Evolutionary conservation across 73 alveolate species (phyloP).

Genomic region (Breviolum minutum): DNA sequence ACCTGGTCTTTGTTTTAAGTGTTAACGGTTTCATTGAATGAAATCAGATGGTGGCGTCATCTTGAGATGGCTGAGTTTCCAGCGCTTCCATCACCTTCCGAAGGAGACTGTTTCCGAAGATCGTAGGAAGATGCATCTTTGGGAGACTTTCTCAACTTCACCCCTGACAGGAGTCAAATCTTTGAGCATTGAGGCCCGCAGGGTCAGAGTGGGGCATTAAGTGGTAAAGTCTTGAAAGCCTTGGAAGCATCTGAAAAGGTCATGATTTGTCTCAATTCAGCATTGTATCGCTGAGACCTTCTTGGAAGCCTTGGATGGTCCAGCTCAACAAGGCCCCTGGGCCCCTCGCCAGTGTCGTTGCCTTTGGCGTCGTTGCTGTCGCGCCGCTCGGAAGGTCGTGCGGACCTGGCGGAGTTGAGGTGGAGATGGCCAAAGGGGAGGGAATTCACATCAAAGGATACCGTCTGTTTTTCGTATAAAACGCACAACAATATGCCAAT

Average conservation of each 20-base stretch:
- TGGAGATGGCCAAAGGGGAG: background rate
- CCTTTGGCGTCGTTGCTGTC: no score
- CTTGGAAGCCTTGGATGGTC: conserved; percentile 56
- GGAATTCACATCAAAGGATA: background rate
- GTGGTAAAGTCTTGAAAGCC: background rate
- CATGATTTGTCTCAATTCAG: background rate
- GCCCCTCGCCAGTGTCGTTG: no score
- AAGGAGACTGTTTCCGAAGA: background rate
- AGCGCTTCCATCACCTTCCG: conserved; percentile 63
- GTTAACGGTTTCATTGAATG: no score
- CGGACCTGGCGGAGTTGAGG: conserved; percentile 3
- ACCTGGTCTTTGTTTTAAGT: no score
- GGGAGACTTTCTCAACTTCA: background rate
- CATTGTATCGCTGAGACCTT: background rate
- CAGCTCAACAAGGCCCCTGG: conserved; percentile 22
- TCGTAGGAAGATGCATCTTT: no score
- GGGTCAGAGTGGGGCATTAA: background rate
- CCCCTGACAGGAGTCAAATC: background rate
- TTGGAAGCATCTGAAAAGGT: background rate
- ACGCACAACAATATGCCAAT: no score
- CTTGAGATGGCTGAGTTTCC: conserved; percentile 47
- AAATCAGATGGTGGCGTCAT: background rate
- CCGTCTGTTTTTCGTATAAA: no score
- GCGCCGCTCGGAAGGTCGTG: background rate
- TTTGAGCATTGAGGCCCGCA: no score